Conservation (phyloP, 192 early-diverging fungal genomes). For the Gigaspora rosea region DNA sequence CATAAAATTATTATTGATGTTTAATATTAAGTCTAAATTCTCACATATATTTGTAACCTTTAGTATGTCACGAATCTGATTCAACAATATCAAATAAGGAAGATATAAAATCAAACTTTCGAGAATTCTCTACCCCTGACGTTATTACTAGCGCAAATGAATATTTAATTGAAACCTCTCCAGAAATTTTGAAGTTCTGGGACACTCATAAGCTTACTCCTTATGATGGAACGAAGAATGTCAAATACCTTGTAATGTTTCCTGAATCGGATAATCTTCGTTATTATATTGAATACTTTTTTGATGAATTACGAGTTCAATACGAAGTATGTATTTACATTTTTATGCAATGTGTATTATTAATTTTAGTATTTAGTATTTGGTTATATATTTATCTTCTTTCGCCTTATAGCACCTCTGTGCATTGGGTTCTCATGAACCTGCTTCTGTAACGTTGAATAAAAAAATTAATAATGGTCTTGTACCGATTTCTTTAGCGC, state of each 20-base stretch:
- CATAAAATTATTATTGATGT: neutral
- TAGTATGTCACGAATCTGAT: constrained; percentile 45
- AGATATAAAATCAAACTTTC: constrained; percentile 41
- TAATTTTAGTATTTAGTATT: neutral
- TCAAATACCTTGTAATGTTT: constrained; percentile 56
- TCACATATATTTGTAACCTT: neutral
- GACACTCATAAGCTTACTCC: constrained; percentile 58
- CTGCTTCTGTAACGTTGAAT: too few species aligned
- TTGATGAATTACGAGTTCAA: neutral
- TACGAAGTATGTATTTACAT: constrained; percentile 3
- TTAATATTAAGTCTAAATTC: neutral
- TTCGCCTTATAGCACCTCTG: too few species aligned
- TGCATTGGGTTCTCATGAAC: too few species aligned
- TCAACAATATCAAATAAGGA: constrained; percentile 23
- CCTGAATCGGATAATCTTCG: constrained; percentile 45
- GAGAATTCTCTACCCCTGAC: constrained; percentile 48
- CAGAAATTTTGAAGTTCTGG: constrained; percentile 56
- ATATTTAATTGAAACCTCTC: constrained; percentile 52
- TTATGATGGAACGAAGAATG: constrained; percentile 51
- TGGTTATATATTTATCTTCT: neutral
- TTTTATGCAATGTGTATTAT: neutral
- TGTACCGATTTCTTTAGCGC: too few species aligned
- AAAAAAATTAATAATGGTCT: too few species aligned
- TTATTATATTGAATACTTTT: constrained; percentile 19
- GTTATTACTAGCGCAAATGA: constrained; percentile 56